phyloP scores from a whole-genome alignment of 192 early-diverging fungal species.

The Dimargaris verticillata region DNA sequence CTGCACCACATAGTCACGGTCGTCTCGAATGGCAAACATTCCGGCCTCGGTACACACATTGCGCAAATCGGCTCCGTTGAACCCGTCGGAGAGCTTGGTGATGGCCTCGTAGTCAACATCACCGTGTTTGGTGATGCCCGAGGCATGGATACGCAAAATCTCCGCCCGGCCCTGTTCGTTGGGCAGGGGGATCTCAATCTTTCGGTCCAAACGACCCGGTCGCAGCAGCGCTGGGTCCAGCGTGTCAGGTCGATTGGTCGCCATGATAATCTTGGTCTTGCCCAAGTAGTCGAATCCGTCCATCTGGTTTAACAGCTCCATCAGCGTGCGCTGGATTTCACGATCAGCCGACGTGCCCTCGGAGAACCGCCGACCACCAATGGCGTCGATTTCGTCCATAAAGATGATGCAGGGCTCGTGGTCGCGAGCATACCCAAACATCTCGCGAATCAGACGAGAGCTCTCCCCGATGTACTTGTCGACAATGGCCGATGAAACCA shows the following conservation, averaged over 20 bases:
- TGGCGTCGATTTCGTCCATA: constrained; percentile 99
- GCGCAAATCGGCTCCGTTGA: constrained; percentile 96
- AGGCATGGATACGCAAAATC: constrained; percentile 94
- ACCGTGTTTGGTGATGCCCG: constrained; percentile 84
- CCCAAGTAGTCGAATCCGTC: constrained; percentile 98
- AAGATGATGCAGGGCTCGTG: constrained; percentile 99
- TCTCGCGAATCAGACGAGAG: constrained; percentile 90
- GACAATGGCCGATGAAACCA: constrained; percentile 95
- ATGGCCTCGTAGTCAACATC: constrained; percentile 98
- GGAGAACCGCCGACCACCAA: constrained; percentile 94
- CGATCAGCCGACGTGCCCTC: constrained; percentile 99
- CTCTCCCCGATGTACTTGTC: constrained; percentile 99
- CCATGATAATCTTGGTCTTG: constrained; percentile 99
- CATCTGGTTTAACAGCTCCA: constrained; percentile 99
- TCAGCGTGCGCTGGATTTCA: constrained; percentile 97
- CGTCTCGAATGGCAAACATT: constrained; percentile 99
- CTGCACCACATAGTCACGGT: constrained; percentile 93
- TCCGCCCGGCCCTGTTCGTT: constrained; percentile 96
- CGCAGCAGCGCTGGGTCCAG: constrained; percentile 94
- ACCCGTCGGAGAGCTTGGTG: constrained; percentile 93
- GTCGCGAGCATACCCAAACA: constrained; percentile 99
- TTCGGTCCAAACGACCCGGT: constrained; percentile 92
- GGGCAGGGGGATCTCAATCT: constrained; percentile 97
- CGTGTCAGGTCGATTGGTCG: constrained; percentile 97
- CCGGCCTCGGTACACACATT: constrained; percentile 99